These are phyloP conservation scores for Allium cepa DNA, from an alignment of 106 monocot species.

Conservation along the genomic window DNA sequence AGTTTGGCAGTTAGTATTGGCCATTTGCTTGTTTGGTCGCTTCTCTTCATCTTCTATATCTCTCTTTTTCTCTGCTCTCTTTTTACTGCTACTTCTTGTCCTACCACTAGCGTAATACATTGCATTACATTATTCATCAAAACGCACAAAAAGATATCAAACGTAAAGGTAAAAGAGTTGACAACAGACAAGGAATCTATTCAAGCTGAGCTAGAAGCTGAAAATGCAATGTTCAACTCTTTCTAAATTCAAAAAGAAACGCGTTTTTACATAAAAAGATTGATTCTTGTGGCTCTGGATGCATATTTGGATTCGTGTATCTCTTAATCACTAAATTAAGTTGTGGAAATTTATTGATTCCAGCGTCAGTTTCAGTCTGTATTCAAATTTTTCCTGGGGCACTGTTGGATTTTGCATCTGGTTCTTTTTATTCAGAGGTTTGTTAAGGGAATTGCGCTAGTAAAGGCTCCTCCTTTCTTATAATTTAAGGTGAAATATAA, in stretches of 20 bases:
- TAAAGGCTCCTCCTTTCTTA: conserved; percentile 16
- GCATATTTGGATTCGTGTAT: background rate
- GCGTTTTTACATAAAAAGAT: background rate
- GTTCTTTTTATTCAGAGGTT: conserved; percentile 18
- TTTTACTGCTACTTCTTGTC: background rate
- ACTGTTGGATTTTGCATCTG: conserved; percentile 28
- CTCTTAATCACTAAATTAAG: background rate
- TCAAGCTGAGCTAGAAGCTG: conserved; percentile 8
- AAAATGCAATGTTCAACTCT: conserved; percentile 2
- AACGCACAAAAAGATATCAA: background rate
- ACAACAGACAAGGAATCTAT: background rate
- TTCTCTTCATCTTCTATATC: background rate
- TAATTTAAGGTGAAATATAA: background rate
- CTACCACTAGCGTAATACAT: no score
- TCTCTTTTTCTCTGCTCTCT: background rate
- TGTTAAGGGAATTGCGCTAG: background rate
- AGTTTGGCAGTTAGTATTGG: conserved; percentile 40
- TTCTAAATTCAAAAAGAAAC: background rate
- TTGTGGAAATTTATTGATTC: background rate
- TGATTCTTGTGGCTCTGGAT: background rate
- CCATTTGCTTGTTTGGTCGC: conserved; percentile 22
- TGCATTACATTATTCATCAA: no score
- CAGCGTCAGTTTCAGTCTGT: background rate
- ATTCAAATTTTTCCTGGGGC: conserved; percentile 2
- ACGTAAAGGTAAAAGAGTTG: background rate